These are phyloP conservation scores for Pythium guiyangense DNA, from an alignment of 352 stramenopile genomes.

Conservation along the genomic window DNA sequence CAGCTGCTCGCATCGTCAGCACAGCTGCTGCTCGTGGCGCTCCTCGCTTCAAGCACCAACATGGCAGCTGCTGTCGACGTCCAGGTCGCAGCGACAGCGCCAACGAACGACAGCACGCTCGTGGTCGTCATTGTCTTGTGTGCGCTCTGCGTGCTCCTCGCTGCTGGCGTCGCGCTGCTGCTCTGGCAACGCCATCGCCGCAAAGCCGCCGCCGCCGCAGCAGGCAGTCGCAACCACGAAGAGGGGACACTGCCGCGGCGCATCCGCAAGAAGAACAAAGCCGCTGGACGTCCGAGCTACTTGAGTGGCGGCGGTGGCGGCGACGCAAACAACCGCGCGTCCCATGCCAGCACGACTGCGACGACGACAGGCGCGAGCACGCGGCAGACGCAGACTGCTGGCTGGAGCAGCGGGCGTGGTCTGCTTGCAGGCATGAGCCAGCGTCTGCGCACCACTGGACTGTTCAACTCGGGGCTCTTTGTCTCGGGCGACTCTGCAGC, in stretches of 20 bases:
- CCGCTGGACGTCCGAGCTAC: slow-evolving; percentile 11
- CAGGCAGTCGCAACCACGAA: background rate
- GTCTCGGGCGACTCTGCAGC: background rate
- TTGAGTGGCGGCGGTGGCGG: background rate
- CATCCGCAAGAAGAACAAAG: slow-evolving; percentile 17
- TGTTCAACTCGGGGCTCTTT: slow-evolving; percentile 12
- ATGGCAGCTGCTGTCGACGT: slow-evolving; percentile 1
- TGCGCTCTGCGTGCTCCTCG: slow-evolving; percentile 11
- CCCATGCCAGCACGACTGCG: background rate
- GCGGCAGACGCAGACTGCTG: background rate
- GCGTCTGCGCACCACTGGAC: slow-evolving; percentile 9
- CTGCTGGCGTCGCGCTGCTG: slow-evolving; percentile 5
- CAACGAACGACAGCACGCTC: slow-evolving; percentile 9
- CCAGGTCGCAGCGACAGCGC: background rate
- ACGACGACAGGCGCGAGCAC: background rate
- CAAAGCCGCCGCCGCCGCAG: background rate
- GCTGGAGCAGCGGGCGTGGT: background rate
- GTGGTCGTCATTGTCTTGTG: slow-evolving; percentile 11
- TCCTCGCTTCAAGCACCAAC: background rate
- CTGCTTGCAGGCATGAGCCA: slow-evolving; percentile 8
- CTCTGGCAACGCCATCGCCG: slow-evolving; percentile 8
- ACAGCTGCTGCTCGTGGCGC: too few relatives aligned
- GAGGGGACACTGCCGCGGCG: slow-evolving; percentile 10
- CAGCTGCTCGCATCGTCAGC: background rate
- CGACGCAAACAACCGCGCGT: background rate